phyloP scores from a whole-genome alignment of 441 rosid species.

The Hypseocharis bilobata region DNA sequence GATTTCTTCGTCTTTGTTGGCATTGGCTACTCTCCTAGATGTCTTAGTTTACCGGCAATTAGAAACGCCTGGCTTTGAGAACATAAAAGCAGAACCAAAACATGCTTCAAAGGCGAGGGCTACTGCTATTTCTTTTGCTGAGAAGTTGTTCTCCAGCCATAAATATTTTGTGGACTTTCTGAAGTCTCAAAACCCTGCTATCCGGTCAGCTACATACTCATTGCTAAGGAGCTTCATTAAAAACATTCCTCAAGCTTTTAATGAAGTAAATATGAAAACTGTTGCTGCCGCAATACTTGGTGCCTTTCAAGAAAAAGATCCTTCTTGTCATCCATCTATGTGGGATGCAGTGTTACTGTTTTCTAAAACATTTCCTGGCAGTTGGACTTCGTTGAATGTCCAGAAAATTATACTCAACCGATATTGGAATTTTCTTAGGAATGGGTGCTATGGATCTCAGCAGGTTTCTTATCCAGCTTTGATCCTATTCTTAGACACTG shows the following conservation, averaged over 20 bases:
- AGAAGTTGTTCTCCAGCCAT: constrained; percentile 59
- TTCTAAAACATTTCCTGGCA: constrained; percentile 64
- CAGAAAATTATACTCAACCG: constrained; percentile 56
- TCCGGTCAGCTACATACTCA: constrained; percentile 74
- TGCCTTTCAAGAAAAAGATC: constrained; percentile 77
- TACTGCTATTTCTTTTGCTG: constrained; percentile 58
- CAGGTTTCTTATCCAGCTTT: constrained; percentile 84
- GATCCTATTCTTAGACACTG: constrained; percentile 53
- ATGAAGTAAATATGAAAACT: constrained; percentile 52
- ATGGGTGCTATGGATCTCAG: constrained; percentile 82
- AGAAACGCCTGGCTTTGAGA: constrained; percentile 56
- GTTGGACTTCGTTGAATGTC: constrained; percentile 60
- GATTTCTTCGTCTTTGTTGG: constrained; percentile 70
- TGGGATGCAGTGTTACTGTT: constrained; percentile 79
- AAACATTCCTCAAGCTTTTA: constrained; percentile 58
- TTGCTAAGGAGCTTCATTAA: constrained; percentile 59
- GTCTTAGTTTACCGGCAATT: constrained; percentile 43
- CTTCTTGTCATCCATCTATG: constrained; percentile 76
- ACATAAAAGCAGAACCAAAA: constrained; percentile 45
- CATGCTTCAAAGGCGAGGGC: constrained; percentile 67
- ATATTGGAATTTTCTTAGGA: constrained; percentile 69
- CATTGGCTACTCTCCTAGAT: constrained; percentile 81
- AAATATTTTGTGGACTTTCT: constrained; percentile 66
- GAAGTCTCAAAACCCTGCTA: constrained; percentile 57
- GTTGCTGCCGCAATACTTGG: constrained; percentile 70